A percentile compares a stretch with the other conserved stretches of the same genome.
Conservation (phyloP, 1,139 yeast genomes). For the Yamadazyma membranifaciens region DNA sequence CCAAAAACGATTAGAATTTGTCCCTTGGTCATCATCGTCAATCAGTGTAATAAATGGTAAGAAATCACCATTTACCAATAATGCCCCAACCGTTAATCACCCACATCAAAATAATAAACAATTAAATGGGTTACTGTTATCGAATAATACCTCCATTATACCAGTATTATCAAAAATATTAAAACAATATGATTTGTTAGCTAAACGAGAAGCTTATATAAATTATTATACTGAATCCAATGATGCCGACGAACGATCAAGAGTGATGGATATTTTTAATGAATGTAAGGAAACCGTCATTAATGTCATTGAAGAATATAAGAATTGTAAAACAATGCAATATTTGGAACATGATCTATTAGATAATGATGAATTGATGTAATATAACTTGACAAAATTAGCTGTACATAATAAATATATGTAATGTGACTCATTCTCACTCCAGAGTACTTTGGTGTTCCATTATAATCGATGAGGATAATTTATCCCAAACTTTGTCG, state of each 20-base stretch:
- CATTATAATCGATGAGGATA: too few species aligned
- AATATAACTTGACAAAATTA: neutral
- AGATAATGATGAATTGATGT: conserved; percentile 8
- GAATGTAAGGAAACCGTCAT: conserved; percentile 76
- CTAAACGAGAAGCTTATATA: conserved; percentile 79
- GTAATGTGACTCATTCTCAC: too few species aligned
- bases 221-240: conserved; percentile 67
- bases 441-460: too few species aligned
- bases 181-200: conserved; percentile 76
- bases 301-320: conserved; percentile 71
- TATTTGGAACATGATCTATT: conserved; percentile 46
- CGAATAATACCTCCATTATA: conserved; percentile 74
- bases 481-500: too few species aligned
- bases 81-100: conserved; percentile 8
- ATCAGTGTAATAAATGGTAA: conserved; percentile 77
- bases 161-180: conserved; percentile 66
- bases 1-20: conserved; percentile 75
- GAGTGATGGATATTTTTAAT: conserved; percentile 70
- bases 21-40: conserved; percentile 84
- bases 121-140: conserved; percentile 73
- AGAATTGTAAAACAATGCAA: conserved; percentile 51
- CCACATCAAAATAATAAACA: conserved; percentile 16
- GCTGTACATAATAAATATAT: too few species aligned
- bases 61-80: conserved; percentile 59
- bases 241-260: conserved; percentile 38